Conservation (phyloP, 2,329 filamentous ascomycete genomes). For the Neocatenulostroma microsporum region DNA sequence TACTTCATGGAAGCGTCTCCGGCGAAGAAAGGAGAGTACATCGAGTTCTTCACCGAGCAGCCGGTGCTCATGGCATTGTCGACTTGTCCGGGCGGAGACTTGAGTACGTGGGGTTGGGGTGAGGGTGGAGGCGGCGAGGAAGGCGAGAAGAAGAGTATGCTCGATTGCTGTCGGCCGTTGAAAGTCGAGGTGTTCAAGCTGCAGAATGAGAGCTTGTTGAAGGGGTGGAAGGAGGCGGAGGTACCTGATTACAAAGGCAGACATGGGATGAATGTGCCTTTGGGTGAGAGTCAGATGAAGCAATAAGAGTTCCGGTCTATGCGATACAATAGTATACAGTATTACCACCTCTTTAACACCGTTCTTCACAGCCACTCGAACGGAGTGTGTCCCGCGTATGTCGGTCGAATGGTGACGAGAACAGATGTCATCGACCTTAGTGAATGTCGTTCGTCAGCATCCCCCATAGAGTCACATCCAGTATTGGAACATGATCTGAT, state of each 20-base stretch:
- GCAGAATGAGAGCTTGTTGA: conserved; percentile 38
- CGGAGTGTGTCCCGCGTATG: too few relatives aligned
- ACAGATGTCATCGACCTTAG: too few relatives aligned
- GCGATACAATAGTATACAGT: too few relatives aligned
- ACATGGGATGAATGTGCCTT: conserved; percentile 55
- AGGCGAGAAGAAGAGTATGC: conserved; percentile 58
- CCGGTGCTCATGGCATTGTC: conserved; percentile 59
- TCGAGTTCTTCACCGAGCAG: conserved; percentile 75
- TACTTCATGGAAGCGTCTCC: conserved; percentile 68
- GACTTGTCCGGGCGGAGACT: conserved; percentile 72
- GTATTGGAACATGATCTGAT: too few relatives aligned
- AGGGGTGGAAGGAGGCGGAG: conserved; percentile 57
- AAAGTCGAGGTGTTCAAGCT: conserved; percentile 66
- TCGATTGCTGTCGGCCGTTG: conserved; percentile 63
- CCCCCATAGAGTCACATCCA: too few relatives aligned
- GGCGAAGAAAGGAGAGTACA: conserved; percentile 48
- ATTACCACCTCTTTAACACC: too few relatives aligned
- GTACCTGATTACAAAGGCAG: conserved; percentile 55
- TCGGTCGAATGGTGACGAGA: too few relatives aligned
- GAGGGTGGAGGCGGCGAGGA: conserved; percentile 50
- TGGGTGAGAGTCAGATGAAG: conserved; percentile 28
- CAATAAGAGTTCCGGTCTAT: too few relatives aligned
- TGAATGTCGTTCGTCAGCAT: too few relatives aligned
- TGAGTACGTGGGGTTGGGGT: conserved; percentile 75
- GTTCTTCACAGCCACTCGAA: too few relatives aligned